A percentile compares a stretch with the other conserved stretches of the same genome.
phyloP scores from a whole-genome alignment of 257 asterid species.

The Nicotiana undulata region DNA sequence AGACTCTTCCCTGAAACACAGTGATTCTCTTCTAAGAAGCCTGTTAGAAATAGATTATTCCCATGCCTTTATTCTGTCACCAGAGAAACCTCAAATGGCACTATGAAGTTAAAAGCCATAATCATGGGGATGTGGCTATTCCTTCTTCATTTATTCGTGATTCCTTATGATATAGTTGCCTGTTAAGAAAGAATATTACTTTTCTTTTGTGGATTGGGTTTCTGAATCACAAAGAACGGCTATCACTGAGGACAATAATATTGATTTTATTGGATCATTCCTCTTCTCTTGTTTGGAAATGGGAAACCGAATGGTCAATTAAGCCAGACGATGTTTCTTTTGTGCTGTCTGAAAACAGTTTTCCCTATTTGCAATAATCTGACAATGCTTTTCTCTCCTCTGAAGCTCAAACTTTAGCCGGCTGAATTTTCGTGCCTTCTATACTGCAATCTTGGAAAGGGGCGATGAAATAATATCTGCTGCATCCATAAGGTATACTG shows the following conservation, averaged over 20 bases:
- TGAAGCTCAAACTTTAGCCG: conserved; percentile 80
- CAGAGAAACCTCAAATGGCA: background rate
- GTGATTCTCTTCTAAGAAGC: background rate
- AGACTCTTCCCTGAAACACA: background rate
- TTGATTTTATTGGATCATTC: background rate
- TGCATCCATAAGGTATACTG: conserved; percentile 71
- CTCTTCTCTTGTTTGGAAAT: background rate
- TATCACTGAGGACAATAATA: background rate
- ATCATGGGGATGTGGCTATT: background rate
- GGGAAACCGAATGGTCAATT: background rate
- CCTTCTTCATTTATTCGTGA: background rate
- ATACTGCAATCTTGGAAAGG: conserved; percentile 77
- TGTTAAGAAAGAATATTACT: background rate
- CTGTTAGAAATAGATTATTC: background rate
- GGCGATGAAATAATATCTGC: conserved; percentile 89
- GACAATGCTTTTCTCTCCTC: background rate
- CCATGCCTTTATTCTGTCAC: background rate
- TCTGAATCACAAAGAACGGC: background rate
- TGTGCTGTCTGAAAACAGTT: background rate
- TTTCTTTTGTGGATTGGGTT: background rate
- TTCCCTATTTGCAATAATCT: conserved; percentile 3
- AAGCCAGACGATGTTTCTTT: background rate
- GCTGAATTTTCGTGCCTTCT: conserved; percentile 70
- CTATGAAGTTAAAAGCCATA: conserved; percentile 2
- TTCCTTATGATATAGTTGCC: background rate